Base-by-base conservation (phyloP, 2,329 filamentous ascomycete genomes). In the Talaromyces sp. region DNA sequence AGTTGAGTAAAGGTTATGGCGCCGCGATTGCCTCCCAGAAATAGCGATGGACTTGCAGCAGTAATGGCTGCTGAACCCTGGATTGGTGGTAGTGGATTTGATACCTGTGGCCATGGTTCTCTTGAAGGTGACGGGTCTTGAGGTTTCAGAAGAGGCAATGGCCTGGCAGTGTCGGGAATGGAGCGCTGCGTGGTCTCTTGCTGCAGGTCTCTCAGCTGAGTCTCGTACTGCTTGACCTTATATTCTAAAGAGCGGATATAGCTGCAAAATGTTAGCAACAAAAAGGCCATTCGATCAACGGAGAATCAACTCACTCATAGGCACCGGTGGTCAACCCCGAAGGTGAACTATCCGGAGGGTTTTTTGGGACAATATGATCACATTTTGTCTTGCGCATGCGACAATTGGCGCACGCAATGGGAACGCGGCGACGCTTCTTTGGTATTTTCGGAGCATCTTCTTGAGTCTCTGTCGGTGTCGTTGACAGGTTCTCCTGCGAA, bases 371-470 rank as follows among this genome's bases (percentile, higher is more conserved):
- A 33, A 63, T 63, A 52, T 63, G 61, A 28, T 63, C 61, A 53
- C 61, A 63, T 63, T 63, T 63, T 3, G 61, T 63, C 28, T 63
- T 63, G 57, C 61, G 61, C 57, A 63, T 44, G 33, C 61, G 61
- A 30, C 61, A 63, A 39, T 39, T 60, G 22, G 58, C 57, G 30
- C 61, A 63, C 27, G 61, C 61, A 27, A 63, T 63, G 33, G 61
- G 61, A 36, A 63, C 61, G 27, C 61, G 61, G 39, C 61, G 61
- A 19, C 61, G 57, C 27, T 57, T 54, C 42, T 56, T 57, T 11
- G 58, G 53, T 28, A 36, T 42, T 36, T 63, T 63, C 44, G 57
- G 58, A 19, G 54, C 53, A 17, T 54, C 53, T 13, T 56, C 57
- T 36, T 42, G 53, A 2, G 54, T 52, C 19, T 42, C 32, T 36